Conservation (phyloP, 805 yeast species). For the Candida loeiensis region DNA sequence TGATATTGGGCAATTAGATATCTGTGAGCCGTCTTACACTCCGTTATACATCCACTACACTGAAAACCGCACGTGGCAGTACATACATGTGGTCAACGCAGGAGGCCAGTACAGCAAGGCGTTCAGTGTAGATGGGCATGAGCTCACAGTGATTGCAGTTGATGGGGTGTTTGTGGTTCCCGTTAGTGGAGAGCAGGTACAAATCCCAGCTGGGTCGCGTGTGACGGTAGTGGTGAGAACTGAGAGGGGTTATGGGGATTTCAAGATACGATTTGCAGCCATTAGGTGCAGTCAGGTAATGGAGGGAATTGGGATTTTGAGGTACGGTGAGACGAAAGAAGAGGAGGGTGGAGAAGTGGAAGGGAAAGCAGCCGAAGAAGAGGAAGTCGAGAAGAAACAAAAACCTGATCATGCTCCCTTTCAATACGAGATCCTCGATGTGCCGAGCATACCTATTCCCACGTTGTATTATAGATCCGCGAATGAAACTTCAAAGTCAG, state of each 20-base stretch:
- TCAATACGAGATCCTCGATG: no score
- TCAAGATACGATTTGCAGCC: constrained; percentile 27
- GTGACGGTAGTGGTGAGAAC: constrained; percentile 25
- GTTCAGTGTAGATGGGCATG: constrained; percentile 32
- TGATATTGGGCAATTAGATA: constrained; percentile 17
- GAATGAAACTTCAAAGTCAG: no score
- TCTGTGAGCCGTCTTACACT: constrained; percentile 19
- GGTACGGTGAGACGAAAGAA: neutral
- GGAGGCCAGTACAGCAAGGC: constrained; percentile 34
- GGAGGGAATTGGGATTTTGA: constrained; percentile 25
- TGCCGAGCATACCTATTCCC: no score
- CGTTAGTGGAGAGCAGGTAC: constrained; percentile 19
- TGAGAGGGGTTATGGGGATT: constrained; percentile 8
- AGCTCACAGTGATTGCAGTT: constrained; percentile 26
- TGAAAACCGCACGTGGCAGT: constrained; percentile 24
- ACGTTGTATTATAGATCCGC: no score
- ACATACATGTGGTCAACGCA: constrained; percentile 27
- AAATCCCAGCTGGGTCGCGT: constrained; percentile 32
- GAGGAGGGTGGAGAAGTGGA: neutral
- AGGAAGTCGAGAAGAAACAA: neutral
- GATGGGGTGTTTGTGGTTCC: constrained; percentile 32
- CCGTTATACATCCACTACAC: constrained; percentile 15
- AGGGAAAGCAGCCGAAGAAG: neutral
- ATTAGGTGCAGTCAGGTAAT: constrained; percentile 25
- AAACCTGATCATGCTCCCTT: no score